These are phyloP conservation scores for Kluyveromyces siamensis DNA, from an alignment of 805 yeast genomes.

Conservation along the genomic window DNA sequence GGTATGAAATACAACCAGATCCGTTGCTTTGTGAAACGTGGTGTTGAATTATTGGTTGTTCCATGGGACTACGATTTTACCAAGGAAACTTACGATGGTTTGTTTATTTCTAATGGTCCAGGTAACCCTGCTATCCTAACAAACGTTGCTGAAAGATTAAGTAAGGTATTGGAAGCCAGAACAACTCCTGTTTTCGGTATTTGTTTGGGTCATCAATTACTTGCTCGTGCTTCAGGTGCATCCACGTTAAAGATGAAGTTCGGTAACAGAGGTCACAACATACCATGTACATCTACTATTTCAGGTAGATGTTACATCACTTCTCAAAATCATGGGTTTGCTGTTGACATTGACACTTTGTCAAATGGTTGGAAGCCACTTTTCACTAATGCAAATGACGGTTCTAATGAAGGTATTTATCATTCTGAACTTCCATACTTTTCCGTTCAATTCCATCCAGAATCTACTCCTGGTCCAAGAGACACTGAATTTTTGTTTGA, in stretches of 20 bases:
- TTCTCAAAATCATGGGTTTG: conserved; percentile 97
- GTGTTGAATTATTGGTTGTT: conserved; percentile 91
- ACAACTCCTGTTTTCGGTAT: conserved; percentile 94
- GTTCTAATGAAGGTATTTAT: conserved; percentile 97
- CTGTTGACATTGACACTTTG: conserved; percentile 79
- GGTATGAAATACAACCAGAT: conserved; percentile 98
- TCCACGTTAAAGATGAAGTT: conserved; percentile 84
- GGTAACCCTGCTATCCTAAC: conserved; percentile 94
- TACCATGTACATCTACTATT: conserved; percentile 83
- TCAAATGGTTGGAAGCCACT: conserved; percentile 82
- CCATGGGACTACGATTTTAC: conserved; percentile 91
- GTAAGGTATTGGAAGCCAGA: conserved; percentile 48
- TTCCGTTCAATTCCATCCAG: conserved; percentile 99
- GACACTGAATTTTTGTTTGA: conserved; percentile 97
- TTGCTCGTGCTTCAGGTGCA: conserved; percentile 95
- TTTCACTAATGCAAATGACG: conserved; percentile 93
- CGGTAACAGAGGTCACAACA: conserved; percentile 99
- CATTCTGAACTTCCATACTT: conserved; percentile 80
- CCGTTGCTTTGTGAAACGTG: conserved; percentile 91
- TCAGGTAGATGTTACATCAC: conserved; percentile 97
- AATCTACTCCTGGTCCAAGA: conserved; percentile 98
- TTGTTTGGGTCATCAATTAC: conserved; percentile 94
- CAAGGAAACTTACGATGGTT: conserved; percentile 81
- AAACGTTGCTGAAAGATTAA: conserved; percentile 52
- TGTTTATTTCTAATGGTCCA: conserved; percentile 96